Conservation (phyloP, 2,329 filamentous ascomycete genomes). For the Clonostachys chloroleuca region DNA sequence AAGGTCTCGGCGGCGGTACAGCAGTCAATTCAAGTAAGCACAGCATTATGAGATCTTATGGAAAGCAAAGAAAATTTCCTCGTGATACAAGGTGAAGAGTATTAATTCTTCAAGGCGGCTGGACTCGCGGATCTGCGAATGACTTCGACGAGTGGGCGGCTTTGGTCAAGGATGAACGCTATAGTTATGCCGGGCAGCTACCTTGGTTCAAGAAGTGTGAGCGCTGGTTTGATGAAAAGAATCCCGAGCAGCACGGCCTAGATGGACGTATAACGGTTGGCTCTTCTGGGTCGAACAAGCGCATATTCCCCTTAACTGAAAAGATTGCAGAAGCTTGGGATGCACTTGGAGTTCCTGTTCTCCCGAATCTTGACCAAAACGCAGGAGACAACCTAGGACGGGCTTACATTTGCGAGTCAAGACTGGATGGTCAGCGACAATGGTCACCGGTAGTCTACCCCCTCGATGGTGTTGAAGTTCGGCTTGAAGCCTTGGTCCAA, state of each 20-base stretch:
- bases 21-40: slow-evolving; percentile 28
- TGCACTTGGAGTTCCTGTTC: slow-evolving; percentile 26
- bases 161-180: slow-evolving; percentile 27
- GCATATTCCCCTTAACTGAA: slow-evolving; percentile 30
- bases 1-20: slow-evolving; percentile 32
- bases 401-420: slow-evolving; percentile 17
- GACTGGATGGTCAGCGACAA: slow-evolving; percentile 12
- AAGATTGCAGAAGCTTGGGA: slow-evolving; percentile 27
- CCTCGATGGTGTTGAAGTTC: slow-evolving; percentile 16
- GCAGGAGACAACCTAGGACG: slow-evolving; percentile 23
- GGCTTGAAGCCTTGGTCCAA: slow-evolving; percentile 12
- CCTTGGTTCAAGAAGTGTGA: slow-evolving; percentile 39
- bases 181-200: slow-evolving; percentile 37
- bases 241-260: slow-evolving; percentile 27
- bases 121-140: slow-evolving; percentile 33
- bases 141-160: slow-evolving; percentile 40
- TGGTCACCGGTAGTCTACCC: slow-evolving; percentile 14
- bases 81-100: neutral
- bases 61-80: too few relatives aligned
- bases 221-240: slow-evolving; percentile 14
- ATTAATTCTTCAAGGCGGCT: slow-evolving; percentile 16
- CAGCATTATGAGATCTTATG: neutral
- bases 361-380: slow-evolving; percentile 17
- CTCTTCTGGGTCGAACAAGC: slow-evolving; percentile 18
- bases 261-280: slow-evolving; percentile 26